A percentile compares a stretch with the other conserved stretches of the same genome.
phyloP scores from a whole-genome alignment of 176 grass and related monocot species.

The Chloris gayana region DNA sequence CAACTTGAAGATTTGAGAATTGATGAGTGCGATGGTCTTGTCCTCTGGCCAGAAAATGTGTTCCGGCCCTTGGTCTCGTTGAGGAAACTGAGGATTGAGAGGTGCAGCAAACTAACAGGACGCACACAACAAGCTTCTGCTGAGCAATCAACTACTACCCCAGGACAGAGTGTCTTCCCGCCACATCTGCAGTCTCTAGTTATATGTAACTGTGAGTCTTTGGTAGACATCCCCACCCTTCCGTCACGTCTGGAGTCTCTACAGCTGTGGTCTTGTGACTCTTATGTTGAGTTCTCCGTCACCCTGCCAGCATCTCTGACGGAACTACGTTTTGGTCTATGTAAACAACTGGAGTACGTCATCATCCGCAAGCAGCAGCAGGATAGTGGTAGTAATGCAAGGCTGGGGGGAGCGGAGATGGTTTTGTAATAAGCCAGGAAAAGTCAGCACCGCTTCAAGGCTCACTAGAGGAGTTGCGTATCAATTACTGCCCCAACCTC shows the following conservation, averaged over 20 bases:
- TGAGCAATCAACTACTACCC: not conserved
- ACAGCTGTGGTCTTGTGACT: no score
- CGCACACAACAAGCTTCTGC: not conserved
- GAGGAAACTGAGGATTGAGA: not conserved
- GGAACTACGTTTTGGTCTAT: not conserved
- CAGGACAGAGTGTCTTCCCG: not conserved
- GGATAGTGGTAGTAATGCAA: not conserved
- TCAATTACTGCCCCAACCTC: not conserved
- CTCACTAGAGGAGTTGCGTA: not conserved
- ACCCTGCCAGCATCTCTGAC: not conserved
- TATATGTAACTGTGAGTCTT: not conserved
- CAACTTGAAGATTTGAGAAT: not conserved
- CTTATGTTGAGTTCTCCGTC: no score
- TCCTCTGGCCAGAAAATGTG: constrained; percentile 2
- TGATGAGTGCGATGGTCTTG: accelerated
- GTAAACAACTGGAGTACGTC: not conserved
- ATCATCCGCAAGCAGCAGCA: not conserved
- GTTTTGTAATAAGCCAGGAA: not conserved
- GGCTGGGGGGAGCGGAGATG: not conserved
- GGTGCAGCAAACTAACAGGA: not conserved
- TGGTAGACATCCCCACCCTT: not conserved
- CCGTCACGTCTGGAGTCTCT: no score
- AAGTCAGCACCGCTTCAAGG: not conserved
- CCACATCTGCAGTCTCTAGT: not conserved
- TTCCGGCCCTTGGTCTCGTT: not conserved